These are phyloP conservation scores for Pulveroboletus sp. DNA, from an alignment of 768 basidiomycete genomes.

Conservation along the genomic window DNA sequence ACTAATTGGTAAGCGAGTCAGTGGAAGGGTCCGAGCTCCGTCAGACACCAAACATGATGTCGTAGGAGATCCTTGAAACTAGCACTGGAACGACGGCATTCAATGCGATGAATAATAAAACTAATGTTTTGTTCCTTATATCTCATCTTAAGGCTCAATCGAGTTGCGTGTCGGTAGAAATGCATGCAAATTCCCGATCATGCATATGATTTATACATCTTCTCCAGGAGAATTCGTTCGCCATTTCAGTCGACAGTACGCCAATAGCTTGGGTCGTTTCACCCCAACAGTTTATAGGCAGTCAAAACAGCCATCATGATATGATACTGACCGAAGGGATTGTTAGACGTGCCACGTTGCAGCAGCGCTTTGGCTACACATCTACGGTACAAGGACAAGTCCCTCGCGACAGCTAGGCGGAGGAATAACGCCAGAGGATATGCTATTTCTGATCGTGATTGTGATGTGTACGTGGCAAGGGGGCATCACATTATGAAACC, in stretches of 20 bases:
- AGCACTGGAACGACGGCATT: neutral
- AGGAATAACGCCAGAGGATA: neutral
- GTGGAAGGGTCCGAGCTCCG: no score
- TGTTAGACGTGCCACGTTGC: neutral
- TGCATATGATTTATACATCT: no score
- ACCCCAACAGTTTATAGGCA: neutral
- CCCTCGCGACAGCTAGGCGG: neutral
- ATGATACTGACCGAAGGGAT: no score
- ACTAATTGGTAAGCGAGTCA: no score
- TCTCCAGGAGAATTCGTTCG: neutral
- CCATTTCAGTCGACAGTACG: neutral
- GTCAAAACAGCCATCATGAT: neutral
- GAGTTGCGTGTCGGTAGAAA: neutral
- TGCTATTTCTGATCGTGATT: neutral
- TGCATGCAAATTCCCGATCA: neutral
- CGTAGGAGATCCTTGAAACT: neutral
- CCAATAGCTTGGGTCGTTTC: neutral
- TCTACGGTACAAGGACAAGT: neutral
- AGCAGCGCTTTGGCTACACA: neutral
- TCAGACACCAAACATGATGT: slow-evolving; percentile 1
- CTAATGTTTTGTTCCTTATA: neutral
- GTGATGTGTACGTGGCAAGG: neutral
- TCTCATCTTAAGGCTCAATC: neutral
- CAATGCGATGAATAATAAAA: slow-evolving; percentile 2
- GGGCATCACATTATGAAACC: neutral